Base-by-base conservation (phyloP, 306 rosid species). In the Vigna hirtella region DNA sequence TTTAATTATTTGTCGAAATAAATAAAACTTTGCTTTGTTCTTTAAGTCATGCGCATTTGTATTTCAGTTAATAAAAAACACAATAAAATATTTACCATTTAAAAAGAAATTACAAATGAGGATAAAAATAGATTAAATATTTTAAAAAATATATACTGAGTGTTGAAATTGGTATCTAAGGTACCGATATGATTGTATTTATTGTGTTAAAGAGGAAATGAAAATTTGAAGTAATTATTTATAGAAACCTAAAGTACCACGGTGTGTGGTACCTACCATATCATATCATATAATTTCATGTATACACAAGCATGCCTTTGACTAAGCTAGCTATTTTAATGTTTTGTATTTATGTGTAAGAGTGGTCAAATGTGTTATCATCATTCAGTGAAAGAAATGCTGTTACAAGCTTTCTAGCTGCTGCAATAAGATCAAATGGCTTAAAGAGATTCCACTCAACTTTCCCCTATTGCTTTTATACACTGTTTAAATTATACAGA, bases 311-410 rank as follows among this genome's bases (percentile, higher is more conserved):
- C 77, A 34, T 71, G 70, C 49, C 56, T 79, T 59, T 78, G 77
- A 79, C 82, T 58, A 61, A 70, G 43, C 42, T 20, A 15, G 0
- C 45, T 70, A 79, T 79, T 61, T 70, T 48, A 59, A 36, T 49
- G 72, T 9, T 66, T 70, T 48, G 10, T 47, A 34, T 53, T 76
- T 55, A n/a, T 65, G 5, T 22, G 14, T 1, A 38, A 26, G 53
- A 70, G 20, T 36, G 22, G 64, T 49, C 77, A 79, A 61, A 50
- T 70, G 77, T 48, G 64, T 49, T 59, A 58, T 49, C 53, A 79
- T 79, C 9, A 61, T 70, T 28, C 16, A 2, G 45, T 66, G 66
- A 66, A 77, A 52, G 53, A 76, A 76, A 64, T 62, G 48, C 42
- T 36, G 36, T 5, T 47, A 74, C 14, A 62, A 5, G 15, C 34